phyloP scores from a whole-genome alignment of 495 filamentous ascomycete genomes.

The Hypoxylon cercidicola region DNA sequence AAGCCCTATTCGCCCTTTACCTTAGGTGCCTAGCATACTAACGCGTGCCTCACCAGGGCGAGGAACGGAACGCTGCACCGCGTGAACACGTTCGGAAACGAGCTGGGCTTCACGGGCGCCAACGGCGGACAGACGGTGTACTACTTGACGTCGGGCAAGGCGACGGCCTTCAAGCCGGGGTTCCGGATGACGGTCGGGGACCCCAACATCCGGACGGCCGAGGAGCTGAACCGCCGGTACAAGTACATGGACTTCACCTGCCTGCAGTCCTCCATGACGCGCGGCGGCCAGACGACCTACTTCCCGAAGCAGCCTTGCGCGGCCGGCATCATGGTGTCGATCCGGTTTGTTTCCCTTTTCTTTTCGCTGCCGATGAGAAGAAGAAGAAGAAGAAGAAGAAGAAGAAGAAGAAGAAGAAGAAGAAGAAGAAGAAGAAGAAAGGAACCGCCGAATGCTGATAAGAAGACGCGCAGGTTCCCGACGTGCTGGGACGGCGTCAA shows the following conservation, averaged over 20 bases:
- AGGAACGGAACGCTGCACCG: slow-evolving; percentile 55
- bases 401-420: too few relatives aligned
- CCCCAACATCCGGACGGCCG: slow-evolving; percentile 50
- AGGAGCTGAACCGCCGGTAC: slow-evolving; percentile 53
- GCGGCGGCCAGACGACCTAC: slow-evolving; percentile 52
- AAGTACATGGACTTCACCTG: slow-evolving; percentile 55
- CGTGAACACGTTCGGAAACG: slow-evolving; percentile 54
- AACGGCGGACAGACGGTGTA: slow-evolving; percentile 57
- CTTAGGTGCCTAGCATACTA: slow-evolving; percentile 28
- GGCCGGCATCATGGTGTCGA: slow-evolving; percentile 55
- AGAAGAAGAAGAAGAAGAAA: too few relatives aligned
- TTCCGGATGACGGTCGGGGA: slow-evolving; percentile 61
- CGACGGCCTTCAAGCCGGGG: slow-evolving; percentile 55
- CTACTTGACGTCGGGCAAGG: slow-evolving; percentile 52
- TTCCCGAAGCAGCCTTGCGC: slow-evolving; percentile 48
- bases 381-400: too few relatives aligned
- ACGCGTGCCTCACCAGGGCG: slow-evolving; percentile 36
- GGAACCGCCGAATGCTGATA: too few relatives aligned
- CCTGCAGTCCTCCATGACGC: slow-evolving; percentile 50
- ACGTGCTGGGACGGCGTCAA: slow-evolving; percentile 58
- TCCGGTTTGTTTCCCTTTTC: slow-evolving; percentile 39
- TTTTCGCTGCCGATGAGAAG: too few relatives aligned
- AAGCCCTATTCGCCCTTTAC: not conserved
- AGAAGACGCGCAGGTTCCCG: slow-evolving; percentile 34
- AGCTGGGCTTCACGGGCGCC: slow-evolving; percentile 52